These are phyloP conservation scores for Leishmania tarentolae DNA, from an alignment of 208 protist species.

Conservation along the genomic window DNA sequence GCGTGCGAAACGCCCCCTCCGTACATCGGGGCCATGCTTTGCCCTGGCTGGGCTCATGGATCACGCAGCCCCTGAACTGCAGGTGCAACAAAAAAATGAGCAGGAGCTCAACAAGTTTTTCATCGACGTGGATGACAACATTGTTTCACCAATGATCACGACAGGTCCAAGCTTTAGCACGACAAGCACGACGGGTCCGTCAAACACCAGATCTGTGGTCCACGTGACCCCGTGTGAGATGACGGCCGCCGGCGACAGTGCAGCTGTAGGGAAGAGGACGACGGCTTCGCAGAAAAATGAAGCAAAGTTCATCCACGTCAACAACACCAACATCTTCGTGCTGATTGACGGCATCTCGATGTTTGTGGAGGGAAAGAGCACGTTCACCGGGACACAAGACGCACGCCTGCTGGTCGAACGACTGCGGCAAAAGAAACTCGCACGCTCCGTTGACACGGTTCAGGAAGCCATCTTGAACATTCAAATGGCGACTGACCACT, in stretches of 20 bases:
- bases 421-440: conserved; percentile 27
- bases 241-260: not conserved
- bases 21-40: conserved; percentile 41
- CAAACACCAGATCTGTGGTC: conserved; percentile 17
- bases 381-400: conserved; percentile 64
- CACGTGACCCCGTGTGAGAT: conserved; percentile 7
- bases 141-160: conserved; percentile 76
- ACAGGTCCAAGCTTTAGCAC: conserved; percentile 31
- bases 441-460: conserved; percentile 60
- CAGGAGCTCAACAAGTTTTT: conserved; percentile 74
- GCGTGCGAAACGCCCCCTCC: conserved; percentile 42
- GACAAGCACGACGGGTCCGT: conserved; percentile 15
- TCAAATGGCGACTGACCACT: conserved; percentile 36
- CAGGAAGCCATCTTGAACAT: conserved; percentile 82
- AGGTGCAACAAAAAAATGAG: conserved; percentile 67
- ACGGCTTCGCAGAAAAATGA: conserved; percentile 13
- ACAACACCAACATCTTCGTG: conserved; percentile 91
- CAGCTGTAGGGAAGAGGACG: not conserved
- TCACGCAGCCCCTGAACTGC: conserved; percentile 47
- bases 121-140: conserved; percentile 78
- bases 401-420: conserved; percentile 35
- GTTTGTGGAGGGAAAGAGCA: conserved; percentile 81
- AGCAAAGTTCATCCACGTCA: conserved; percentile 86
- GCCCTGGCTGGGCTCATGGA: conserved; percentile 61
- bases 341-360: conserved; percentile 88